Conservation (phyloP, 306 rosid species). For the Dryas drummondii region DNA sequence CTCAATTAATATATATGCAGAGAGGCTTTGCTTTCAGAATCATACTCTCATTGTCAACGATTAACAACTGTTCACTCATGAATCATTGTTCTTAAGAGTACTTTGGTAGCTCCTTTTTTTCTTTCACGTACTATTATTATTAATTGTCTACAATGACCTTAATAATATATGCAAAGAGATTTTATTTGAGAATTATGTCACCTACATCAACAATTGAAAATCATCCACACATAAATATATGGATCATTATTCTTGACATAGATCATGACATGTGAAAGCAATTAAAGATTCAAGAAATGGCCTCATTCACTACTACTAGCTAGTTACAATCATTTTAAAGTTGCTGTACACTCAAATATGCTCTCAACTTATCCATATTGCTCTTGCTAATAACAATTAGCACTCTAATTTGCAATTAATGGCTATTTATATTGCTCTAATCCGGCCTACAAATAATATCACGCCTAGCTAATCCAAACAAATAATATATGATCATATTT, state of each 20-base stretch:
- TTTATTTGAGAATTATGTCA: too few relatives aligned
- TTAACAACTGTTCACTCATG: too few relatives aligned
- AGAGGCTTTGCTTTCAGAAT: too few relatives aligned
- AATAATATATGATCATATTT: background rate
- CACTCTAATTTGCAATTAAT: conserved; percentile 10
- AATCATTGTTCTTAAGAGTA: too few relatives aligned
- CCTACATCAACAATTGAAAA: background rate
- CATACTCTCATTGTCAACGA: too few relatives aligned
- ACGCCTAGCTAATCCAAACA: conserved; percentile 19
- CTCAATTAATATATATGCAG: background rate
- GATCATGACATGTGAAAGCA: background rate
- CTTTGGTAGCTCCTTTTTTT: too few relatives aligned
- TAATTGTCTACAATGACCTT: too few relatives aligned
- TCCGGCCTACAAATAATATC: conserved; percentile 20
- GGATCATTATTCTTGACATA: background rate
- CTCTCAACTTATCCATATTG: background rate
- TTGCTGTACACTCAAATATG: conserved; percentile 12
- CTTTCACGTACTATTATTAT: too few relatives aligned
- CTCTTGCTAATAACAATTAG: background rate
- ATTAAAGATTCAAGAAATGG: background rate
- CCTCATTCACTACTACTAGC: conserved; percentile 1
- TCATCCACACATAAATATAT: background rate
- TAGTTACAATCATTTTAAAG: conserved; percentile 4
- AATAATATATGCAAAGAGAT: too few relatives aligned
- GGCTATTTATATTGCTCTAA: conserved; percentile 18